Evolutionary conservation across 768 basidiomycete species (phyloP), one percentile per base, ranked within the genome.

Genomic region (Lactarius vividus): DNA sequence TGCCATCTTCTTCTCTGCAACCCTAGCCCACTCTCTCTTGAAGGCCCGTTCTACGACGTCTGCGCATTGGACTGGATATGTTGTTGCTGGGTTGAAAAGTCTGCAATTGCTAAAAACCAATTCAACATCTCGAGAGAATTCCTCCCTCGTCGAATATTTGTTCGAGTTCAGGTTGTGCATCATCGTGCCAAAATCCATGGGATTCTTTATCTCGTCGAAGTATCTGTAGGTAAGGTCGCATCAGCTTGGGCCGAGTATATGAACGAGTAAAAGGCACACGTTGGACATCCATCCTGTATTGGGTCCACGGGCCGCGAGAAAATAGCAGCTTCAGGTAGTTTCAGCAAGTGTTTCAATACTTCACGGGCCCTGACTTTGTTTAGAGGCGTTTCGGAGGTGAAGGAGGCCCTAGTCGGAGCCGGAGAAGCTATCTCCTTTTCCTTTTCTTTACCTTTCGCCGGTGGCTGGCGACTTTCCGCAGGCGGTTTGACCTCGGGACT

Each of bases 161-260:
- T 82, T 84, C 59, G 84, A 78, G 44, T 82, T 80, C 66, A 97
- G 78, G 72, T 91, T 93, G 44, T 80, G 78, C 16, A 75, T 75
- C 70, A 97, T 91, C 2, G 96, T 96, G 10, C 85, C 85, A 60
- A 98, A 87, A 77, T 98, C 95, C 96, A 98, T 98, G 7, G 96
- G 96, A 69, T 90, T 79, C 66, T 84, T 77, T 73, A 98, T 96
- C 77, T 98, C 96, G 5, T 96, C 87, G 67, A 91, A 86, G 75
- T 98, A 98, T 23, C 94, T 97, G 71, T 20, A 37, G 42, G 61
- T 44, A 33, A 61, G 15, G 28, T 68, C n/a, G 23, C 20, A 57
- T 72, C 20, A 67, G 68, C 53, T 44, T 33, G 42, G 46, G 8
- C 37, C 7, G 40, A 54, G 57, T 46, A 60, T 49, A 52, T 42